Percentiles rank a stretch among this genome's conserved stretches.
Conservation (phyloP, 1,139 yeast genomes). For the Hyphopichia khmerensis region DNA sequence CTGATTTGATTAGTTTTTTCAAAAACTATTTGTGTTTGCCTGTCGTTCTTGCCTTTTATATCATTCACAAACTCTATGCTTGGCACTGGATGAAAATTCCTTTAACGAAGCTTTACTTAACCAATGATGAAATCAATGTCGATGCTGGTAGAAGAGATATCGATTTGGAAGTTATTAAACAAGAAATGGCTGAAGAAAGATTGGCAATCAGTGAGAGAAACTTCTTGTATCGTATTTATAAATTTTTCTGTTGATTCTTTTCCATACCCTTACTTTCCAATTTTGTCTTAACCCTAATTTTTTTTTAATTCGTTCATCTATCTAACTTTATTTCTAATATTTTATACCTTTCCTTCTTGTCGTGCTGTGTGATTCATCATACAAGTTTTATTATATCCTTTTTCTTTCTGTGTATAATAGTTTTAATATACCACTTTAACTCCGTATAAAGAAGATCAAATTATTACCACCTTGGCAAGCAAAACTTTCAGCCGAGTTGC, state of each 20-base stretch:
- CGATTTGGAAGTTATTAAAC: constrained; percentile 37
- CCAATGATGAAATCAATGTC: constrained; percentile 37
- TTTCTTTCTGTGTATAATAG: too few relatives aligned
- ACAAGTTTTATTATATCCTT: constrained; percentile 1
- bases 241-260: constrained; percentile 19
- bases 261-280: too few relatives aligned
- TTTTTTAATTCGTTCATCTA: neutral
- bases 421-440: too few relatives aligned
- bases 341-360: neutral
- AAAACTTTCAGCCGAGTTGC: too few relatives aligned
- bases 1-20: constrained; percentile 30
- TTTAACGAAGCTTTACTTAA: constrained; percentile 27
- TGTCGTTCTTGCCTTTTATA: constrained; percentile 25
- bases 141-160: constrained; percentile 44
- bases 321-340: neutral
- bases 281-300: neutral
- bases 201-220: constrained; percentile 20
- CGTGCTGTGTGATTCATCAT: neutral
- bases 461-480: too few relatives aligned
- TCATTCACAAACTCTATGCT: constrained; percentile 35
- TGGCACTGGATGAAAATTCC: constrained; percentile 20
- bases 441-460: too few relatives aligned
- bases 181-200: constrained; percentile 37
- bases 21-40: constrained; percentile 31
- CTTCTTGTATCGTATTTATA: constrained; percentile 20